Percentiles rank a stretch among this genome's conserved stretches.
Evolutionary conservation across 208 protist species (phyloP).

Genomic region (Herpetomonas samuelpessoai): DNA sequence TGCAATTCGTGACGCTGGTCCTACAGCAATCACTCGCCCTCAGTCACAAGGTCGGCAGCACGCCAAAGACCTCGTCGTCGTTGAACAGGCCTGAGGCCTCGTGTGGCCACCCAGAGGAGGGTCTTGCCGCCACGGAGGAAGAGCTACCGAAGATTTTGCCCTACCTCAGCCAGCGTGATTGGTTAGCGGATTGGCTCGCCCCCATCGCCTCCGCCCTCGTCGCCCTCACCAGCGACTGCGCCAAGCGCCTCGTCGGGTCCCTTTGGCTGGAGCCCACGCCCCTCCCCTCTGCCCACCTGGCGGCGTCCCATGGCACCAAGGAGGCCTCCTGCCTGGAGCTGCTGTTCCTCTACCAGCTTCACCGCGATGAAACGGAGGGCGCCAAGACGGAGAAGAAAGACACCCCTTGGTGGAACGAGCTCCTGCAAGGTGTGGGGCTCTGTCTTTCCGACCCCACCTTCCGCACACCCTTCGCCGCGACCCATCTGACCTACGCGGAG

Average conservation of each 20-base stretch:
- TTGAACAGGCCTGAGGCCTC: no score
- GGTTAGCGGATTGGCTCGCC: slow-evolving; percentile 23
- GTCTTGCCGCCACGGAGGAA: neutral
- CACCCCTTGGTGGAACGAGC: slow-evolving; percentile 8
- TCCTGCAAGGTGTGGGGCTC: slow-evolving; percentile 22
- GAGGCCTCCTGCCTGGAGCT: slow-evolving; percentile 26
- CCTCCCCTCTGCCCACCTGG: neutral
- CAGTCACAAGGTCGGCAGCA: neutral
- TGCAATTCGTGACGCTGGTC: slow-evolving; percentile 40
- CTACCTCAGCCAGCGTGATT: slow-evolving; percentile 7
- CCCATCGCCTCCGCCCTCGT: slow-evolving; percentile 11
- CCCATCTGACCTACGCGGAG: slow-evolving; percentile 58
- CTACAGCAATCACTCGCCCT: slow-evolving; percentile 21
- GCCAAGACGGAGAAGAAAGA: neutral
- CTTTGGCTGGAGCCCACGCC: slow-evolving; percentile 5
- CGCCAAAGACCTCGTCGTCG: neutral
- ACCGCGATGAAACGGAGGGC: neutral
- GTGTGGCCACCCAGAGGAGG: no score
- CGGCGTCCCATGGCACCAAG: neutral
- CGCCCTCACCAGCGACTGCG: slow-evolving; percentile 18
- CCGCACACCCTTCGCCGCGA: slow-evolving; percentile 42
- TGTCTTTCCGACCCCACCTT: slow-evolving; percentile 50
- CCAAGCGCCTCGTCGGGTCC: slow-evolving; percentile 9
- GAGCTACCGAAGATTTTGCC: neutral
- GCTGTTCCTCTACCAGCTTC: slow-evolving; percentile 30